These are phyloP conservation scores for Chytriomyces hyalinus DNA, from an alignment of 192 early-diverging fungal genomes.

Conservation along the genomic window DNA sequence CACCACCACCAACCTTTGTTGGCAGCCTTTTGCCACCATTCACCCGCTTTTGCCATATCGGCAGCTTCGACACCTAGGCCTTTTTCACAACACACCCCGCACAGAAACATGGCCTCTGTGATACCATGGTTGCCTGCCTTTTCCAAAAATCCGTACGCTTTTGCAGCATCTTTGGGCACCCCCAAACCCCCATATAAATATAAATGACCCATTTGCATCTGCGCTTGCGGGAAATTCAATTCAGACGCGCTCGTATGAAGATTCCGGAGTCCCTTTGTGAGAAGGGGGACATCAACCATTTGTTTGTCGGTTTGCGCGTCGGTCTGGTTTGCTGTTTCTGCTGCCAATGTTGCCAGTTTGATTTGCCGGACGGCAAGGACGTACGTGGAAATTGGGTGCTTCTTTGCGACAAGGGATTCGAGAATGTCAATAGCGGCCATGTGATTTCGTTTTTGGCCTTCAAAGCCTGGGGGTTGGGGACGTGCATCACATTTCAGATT, in stretches of 20 bases:
- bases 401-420: background rate
- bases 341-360: background rate
- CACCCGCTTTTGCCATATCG: conserved; percentile 31
- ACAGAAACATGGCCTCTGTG: conserved; percentile 42
- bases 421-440: background rate
- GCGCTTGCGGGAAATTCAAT: conserved; percentile 24
- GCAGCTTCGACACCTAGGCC: conserved; percentile 28
- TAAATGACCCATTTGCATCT: conserved; percentile 42
- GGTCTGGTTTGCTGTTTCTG: background rate
- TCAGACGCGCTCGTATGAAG: conserved; percentile 36
- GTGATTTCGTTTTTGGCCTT: conserved; percentile 6
- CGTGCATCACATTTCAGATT: conserved; percentile 14
- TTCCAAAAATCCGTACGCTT: conserved; percentile 39
- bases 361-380: background rate
- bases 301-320: background rate
- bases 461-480: conserved; percentile 19
- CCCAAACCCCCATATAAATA: conserved; percentile 30
- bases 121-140: conserved; percentile 36
- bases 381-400: background rate
- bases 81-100: conserved; percentile 40
- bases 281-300: background rate
- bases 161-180: conserved; percentile 31
- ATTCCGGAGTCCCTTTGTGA: conserved; percentile 27
- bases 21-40: conserved; percentile 40
- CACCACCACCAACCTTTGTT: conserved; percentile 38